phyloP scores from a whole-genome alignment of 2,329 filamentous ascomycete genomes.

The Cytospora chrysosperma region DNA sequence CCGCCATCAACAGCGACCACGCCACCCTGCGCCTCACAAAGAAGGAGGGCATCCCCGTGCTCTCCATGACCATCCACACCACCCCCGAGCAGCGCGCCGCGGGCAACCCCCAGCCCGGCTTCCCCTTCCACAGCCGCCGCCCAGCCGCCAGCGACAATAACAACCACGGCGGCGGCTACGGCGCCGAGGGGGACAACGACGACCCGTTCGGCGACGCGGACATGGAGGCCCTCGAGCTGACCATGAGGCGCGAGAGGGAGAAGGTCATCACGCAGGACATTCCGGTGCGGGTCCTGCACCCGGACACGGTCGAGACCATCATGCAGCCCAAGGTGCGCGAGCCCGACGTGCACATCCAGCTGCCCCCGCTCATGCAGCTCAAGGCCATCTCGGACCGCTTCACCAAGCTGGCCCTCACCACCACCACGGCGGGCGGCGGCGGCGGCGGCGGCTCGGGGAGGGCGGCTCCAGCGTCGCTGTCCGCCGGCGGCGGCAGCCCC shows the following conservation, averaged over 20 bases:
- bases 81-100: conserved; percentile 57
- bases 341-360: conserved; percentile 88
- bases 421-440: conserved; percentile 25
- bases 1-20: conserved; percentile 76
- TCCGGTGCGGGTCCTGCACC: conserved; percentile 85
- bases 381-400: conserved; percentile 95
- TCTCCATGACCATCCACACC: conserved; percentile 87
- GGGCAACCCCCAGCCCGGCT: conserved; percentile 24
- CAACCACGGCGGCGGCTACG: conserved; percentile 31
- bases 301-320: conserved; percentile 82
- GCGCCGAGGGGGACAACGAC: conserved; percentile 41
- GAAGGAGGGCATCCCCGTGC: conserved; percentile 80
- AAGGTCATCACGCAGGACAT: conserved; percentile 95
- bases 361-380: conserved; percentile 82
- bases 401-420: conserved; percentile 68
- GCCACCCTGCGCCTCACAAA: conserved; percentile 90
- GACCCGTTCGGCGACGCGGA: conserved; percentile 44
- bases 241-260: conserved; percentile 69
- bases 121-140: conserved; percentile 31
- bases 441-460: conserved; percentile 24
- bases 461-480: conserved; percentile 23
- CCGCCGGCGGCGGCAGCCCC: conserved; percentile 43
- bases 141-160: conserved; percentile 25
- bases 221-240: conserved; percentile 53
- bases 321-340: conserved; percentile 90